These are phyloP conservation scores for Epithele typhae DNA, from an alignment of 768 basidiomycete genomes.

Conservation along the genomic window DNA sequence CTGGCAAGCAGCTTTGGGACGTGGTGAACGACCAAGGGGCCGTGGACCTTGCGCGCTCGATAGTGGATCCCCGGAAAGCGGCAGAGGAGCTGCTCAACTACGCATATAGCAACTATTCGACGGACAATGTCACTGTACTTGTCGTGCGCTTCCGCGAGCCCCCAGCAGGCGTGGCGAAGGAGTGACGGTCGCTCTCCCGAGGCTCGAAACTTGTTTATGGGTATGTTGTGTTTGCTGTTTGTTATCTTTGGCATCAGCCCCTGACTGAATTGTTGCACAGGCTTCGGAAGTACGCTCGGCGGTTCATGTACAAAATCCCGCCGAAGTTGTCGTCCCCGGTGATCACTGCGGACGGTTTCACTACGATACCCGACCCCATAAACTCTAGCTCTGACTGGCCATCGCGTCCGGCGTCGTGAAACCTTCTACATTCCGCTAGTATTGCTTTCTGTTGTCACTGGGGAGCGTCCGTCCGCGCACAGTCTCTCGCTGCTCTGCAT, in stretches of 20 bases:
- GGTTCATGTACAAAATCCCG: conserved; percentile 11
- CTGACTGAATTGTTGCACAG: neutral
- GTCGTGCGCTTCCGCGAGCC: conserved; percentile 76
- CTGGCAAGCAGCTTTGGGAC: conserved; percentile 80
- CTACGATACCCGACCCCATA: conserved; percentile 4
- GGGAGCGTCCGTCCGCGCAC: too few species aligned
- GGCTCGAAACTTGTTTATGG: conserved; percentile 10
- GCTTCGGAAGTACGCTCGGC: conserved; percentile 12
- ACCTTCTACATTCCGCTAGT: too few species aligned
- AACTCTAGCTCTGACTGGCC: too few species aligned
- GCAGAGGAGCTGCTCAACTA: conserved; percentile 72
- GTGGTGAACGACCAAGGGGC: conserved; percentile 89
- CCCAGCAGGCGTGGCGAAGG: conserved; percentile 15
- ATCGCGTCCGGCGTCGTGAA: too few species aligned
- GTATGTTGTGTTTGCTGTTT: neutral
- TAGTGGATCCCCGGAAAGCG: conserved; percentile 79
- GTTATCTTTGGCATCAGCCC: neutral
- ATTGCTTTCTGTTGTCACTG: too few species aligned
- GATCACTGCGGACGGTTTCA: neutral
- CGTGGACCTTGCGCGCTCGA: conserved; percentile 73
- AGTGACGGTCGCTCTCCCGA: conserved; percentile 13
- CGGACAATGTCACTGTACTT: conserved; percentile 91
- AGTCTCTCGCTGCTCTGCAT: too few species aligned
- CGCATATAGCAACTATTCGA: conserved; percentile 84
- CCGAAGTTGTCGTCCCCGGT: conserved; percentile 12